Base-by-base conservation (phyloP, 192 early-diverging fungal genomes). In the Backusella circina region DNA sequence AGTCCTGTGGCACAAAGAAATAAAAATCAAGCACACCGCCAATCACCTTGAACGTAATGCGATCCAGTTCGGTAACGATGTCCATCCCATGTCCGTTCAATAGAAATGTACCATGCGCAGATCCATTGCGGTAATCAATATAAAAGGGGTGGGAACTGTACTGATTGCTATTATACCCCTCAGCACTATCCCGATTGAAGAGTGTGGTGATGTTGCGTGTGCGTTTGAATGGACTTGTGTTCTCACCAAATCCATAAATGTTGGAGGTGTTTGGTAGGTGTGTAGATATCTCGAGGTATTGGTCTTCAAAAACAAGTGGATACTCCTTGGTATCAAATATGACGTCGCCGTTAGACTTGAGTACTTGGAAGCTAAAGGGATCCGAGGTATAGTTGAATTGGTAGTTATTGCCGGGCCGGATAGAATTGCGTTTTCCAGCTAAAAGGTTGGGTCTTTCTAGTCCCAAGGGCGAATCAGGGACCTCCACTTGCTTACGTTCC, bases 21-120 rank as follows among this genome's bases (percentile, higher is more conserved):
- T 89, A 91, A 65, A 93, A 88, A 54, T 93, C 91, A 0, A 88
- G 67, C 3, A 88, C 83, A 50, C 91, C 91, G 28, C 91, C 91
- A 70, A 91, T 83, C 28, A 87, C 82, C 32, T 89, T 88, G 44
- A 90, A 93, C n/a, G 87, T 88, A 16, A 93, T 76, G 10, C 84
- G 85, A 16, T 80, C 82, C 32, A 73, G n/a, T 33, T 66, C 37
- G 12, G 73, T 74, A 38, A 76, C 33, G 37, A 93, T 81, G 75
- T 93, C 91, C 90, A 93, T 90, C 7, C 90, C 91, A 44, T 93
- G 87, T n/a, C 85, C 86, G 68, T 87, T 91, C 66, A 88, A 76
- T 64, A 93, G 57, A 50, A 90, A 90, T 0, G 71, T 76, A 38
- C 85, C 87, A 39, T 89, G 88, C 33, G 86, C 82, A 32, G 71